Conservation (phyloP, 2,329 filamentous ascomycete genomes). For the Calonectria leucothoes region DNA sequence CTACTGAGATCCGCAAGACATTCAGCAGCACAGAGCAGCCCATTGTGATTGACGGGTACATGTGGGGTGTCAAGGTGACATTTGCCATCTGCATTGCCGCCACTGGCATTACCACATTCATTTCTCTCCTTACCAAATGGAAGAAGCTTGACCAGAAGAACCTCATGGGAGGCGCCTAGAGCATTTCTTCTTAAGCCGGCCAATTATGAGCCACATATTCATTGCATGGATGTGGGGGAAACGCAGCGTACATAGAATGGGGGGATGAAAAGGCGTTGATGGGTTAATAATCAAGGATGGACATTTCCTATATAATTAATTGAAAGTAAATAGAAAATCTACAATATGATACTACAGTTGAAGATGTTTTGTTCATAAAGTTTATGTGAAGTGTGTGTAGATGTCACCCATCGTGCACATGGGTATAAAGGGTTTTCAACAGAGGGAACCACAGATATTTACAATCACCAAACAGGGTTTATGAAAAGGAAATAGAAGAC, state of each 20-base stretch:
- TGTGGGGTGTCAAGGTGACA: constrained; percentile 70
- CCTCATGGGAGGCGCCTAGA: constrained; percentile 40
- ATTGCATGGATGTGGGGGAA: neutral
- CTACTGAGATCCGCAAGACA: constrained; percentile 65
- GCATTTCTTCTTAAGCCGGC: neutral
- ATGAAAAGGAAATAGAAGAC: neutral
- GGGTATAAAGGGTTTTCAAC: too few species aligned
- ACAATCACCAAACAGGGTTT: neutral
- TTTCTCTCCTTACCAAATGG: constrained; percentile 52
- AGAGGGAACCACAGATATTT: too few species aligned
- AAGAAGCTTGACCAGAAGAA: constrained; percentile 49
- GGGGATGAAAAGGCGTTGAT: neutral
- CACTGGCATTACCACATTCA: constrained; percentile 52
- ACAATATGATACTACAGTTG: neutral
- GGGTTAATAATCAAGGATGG: neutral
- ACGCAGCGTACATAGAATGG: neutral
- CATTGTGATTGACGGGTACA: constrained; percentile 71
- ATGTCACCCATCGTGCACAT: too few species aligned
- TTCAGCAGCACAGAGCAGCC: constrained; percentile 62
- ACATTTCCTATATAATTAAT: neutral
- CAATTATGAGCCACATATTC: neutral
- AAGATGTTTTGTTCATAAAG: neutral
- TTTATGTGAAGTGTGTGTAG: too few species aligned
- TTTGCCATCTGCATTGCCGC: constrained; percentile 68
- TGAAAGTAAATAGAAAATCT: neutral